Evolutionary conservation across 108 stramenopile genomes (phyloP), one percentile per base, ranked within the genome.

Genomic region (Chaetoceros tenuissimus): DNA sequence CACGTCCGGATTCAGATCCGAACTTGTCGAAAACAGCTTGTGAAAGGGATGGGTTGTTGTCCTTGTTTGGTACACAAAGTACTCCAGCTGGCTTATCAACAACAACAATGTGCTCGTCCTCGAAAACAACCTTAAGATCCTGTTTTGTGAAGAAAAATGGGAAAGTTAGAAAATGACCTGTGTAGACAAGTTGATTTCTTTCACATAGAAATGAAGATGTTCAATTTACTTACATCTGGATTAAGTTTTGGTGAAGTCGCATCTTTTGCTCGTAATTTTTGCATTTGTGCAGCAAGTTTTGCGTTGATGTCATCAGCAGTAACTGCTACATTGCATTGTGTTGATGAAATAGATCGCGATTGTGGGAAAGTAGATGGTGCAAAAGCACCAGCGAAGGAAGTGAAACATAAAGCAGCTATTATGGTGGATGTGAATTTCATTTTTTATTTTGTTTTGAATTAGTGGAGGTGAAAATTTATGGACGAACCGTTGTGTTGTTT

Each of bases 51-150:
- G 85, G 80, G 46, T 79, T 75, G 28, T 60, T 58, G 29, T 68
- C 55, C 49, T 83, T 79, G 2, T 75, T 77, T 2, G 83, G 71
- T 18, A 87, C 74, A 18, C 78, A 80, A n/a, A 92, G 75, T 19
- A 92, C 84, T 19, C 86, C 86, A 13, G 82, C 67, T 20, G 89
- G 89, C 61, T 92, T 92, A 80, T 75, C 73, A 21, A 87, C 73
- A 34, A 92, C 82, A 46, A 92, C 71, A 17, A 92, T 78, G 66
- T 92, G 72, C 22, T 85, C 78, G 59, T 92, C 89, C 59, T 92
- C 83, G 55, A 69, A 74, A 28, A 92, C 80, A 28, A 89, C 67
- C 46, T 78, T 65, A 58, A 89, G 64, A 52, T 86, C 82, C 88
- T 89, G 67, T 24, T 5, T 10, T 5, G 34, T 10, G 34, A 40